Base-by-base conservation (phyloP, 345 rosid genomes). In the Salix viminalis region DNA sequence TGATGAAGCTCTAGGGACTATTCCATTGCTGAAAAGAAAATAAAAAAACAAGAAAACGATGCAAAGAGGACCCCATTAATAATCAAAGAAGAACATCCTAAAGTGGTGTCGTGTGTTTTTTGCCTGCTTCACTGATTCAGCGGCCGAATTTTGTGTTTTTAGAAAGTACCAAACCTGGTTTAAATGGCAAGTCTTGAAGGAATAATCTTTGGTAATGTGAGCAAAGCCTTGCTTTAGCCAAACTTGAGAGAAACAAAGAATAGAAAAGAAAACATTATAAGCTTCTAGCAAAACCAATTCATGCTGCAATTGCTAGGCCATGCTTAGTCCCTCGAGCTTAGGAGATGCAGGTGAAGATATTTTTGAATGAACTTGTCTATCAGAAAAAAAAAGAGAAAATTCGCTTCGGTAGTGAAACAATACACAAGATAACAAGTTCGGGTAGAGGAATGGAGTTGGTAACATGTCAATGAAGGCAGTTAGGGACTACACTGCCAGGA, bases 401-500 rank as follows among this genome's bases (percentile, higher is more conserved):
- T 56, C 28, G 4, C 62, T 16, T 21, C 1, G 18, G 19, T n/a
- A 23, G 23, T 44, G 42, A 23, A 41, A 52, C 72, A 32, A 36
- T 48, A 21, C 24, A 70, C 19, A 16, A 65, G 69, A 58, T 69
- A 82, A 67, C 68, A 68, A 70, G 60, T 48, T 76, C 4, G 65
- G 50, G 24, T 19, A 21, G 52, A 52, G 75, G 71, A 62, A 24
- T 26, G 32, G 76, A 56, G 79, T 72, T 56, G 76, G 75, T 77
- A 77, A 62, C 30, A 54, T 76, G 76, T 76, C 48, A 67, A 6
- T 72, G 50, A 64, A 46, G 32, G 81, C 74, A 79, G 78, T 78
- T 75, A 60, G 39, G 46, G 7, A 28, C n/a, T n/a, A 18, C 37
- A 69, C 66, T 54, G 72, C 41, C 52, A 1, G 44, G 70, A 80